Conservation (phyloP, 2,329 filamentous ascomycete species). For the Colletotrichum musae region DNA sequence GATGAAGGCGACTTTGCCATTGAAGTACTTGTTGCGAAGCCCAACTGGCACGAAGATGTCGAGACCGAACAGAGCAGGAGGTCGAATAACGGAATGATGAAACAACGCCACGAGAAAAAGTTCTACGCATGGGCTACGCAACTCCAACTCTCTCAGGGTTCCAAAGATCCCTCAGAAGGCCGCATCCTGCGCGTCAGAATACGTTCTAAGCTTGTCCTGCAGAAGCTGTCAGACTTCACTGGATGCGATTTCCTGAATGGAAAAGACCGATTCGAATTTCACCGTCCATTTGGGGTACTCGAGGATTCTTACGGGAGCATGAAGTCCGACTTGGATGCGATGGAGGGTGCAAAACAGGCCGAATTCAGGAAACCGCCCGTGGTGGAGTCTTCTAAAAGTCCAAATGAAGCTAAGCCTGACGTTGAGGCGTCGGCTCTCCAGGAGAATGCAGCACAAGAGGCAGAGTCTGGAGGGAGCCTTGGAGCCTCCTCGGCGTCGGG, state of each 20-base stretch:
- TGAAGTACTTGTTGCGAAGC: neutral
- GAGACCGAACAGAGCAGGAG: neutral
- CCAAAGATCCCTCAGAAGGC: neutral
- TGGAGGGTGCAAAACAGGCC: neutral
- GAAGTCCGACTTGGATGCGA: neutral
- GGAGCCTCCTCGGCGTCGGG: neutral
- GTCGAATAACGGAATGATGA: neutral
- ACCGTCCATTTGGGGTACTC: neutral
- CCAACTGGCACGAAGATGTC: neutral
- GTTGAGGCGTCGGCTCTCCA: neutral
- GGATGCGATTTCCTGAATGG: neutral
- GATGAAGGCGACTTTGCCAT: neutral
- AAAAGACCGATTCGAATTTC: neutral
- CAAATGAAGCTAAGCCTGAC: neutral
- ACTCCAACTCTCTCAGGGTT: neutral
- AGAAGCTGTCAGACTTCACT: neutral
- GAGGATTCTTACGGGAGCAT: neutral
- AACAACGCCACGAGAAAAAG: neutral
- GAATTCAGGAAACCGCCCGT: accelerated
- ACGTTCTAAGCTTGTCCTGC: neutral
- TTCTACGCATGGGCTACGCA: neutral
- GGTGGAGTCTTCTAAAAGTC: neutral
- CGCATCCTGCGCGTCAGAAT: conserved; percentile 3
- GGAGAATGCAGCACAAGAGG: neutral
- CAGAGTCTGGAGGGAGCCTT: neutral